Base-by-base conservation (phyloP, 1,284 basidiomycete species). In the Rhizopogon hawkerae region DNA sequence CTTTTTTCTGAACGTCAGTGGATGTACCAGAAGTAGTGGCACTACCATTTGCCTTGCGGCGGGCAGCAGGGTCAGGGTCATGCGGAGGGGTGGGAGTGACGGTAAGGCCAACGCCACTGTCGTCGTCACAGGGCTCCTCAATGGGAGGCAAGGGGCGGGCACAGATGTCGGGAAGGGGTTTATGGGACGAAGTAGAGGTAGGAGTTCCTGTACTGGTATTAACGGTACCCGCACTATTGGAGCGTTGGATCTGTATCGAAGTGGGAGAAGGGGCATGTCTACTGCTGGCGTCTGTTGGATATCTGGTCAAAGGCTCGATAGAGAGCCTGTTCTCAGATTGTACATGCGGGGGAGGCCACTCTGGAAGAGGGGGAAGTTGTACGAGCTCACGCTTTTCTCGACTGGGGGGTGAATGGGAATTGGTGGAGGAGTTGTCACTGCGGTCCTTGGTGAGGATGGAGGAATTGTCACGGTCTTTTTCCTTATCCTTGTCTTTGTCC, bases 1-100 rank as follows among this genome's bases (percentile, higher is more conserved):
- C 87, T 68, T 89, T 89, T 73, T 89, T 89, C 59, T 78, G 79
- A 26, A 78, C 70, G 55, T 83, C 79, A 47, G 54, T 38, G 47
- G 14, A 58, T 36, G 59, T 56, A 56, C 59, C 66, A 13, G 62
- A 52, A 16, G 67, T 66, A 51, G 52, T 63, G 43, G 64, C 59
- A 51, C 66, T 70, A 33, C 68, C 68, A 57, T 78, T 75, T 44
- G 72, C 68, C 36, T 67, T 68, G 64, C 79, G 83, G 59, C 79
- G 75, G 43, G 75, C 61, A 7, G 74, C 71, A 46, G 52, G 50
- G n/a, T 82, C 79, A 47, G 58, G 57, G 35, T 56, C 55, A 47
- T 64, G 64, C 56, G 68, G 55, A 31, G 58, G 53, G 56, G 48
- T 55, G 39, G 60, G 51, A 26, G 62, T 62, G 3, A 42, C 51